phyloP scores from a whole-genome alignment of 2,329 filamentous ascomycete species.

The Teratosphaeria viscida region DNA sequence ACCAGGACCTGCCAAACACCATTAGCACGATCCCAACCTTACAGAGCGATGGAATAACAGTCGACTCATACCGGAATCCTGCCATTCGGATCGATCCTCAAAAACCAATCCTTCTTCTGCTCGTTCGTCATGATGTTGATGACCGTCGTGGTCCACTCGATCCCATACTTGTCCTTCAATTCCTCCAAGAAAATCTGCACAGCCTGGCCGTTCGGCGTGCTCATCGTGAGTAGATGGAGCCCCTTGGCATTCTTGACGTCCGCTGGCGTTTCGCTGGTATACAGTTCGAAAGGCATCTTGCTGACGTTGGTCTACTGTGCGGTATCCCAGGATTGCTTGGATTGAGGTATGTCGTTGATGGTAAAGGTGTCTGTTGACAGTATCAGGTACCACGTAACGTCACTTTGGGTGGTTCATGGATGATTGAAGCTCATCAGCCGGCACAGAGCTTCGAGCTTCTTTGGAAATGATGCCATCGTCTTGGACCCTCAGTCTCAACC shows the following conservation, averaged over 20 bases:
- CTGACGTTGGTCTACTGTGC: background rate
- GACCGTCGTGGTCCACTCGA: conserved; percentile 38
- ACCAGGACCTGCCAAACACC: conserved; percentile 25
- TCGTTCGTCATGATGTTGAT: conserved; percentile 44
- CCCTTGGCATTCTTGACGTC: conserved; percentile 41
- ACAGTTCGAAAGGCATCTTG: conserved; percentile 32
- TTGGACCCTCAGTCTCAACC: background rate
- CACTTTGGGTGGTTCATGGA: background rate
- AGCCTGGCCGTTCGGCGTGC: conserved; percentile 43
- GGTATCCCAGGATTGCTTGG: background rate
- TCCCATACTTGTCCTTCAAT: conserved; percentile 40
- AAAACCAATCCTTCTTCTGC: conserved; percentile 40
- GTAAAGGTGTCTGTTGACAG: background rate
- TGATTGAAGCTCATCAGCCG: background rate
- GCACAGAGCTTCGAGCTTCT: background rate
- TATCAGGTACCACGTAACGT: background rate
- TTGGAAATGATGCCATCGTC: background rate
- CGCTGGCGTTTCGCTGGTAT: conserved; percentile 35
- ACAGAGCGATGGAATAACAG: background rate
- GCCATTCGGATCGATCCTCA: conserved; percentile 17
- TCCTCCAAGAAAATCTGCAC: conserved; percentile 48
- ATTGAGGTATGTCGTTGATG: background rate
- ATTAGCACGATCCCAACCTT: background rate
- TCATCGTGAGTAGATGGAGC: conserved; percentile 42
- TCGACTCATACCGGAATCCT: conserved; percentile 32